Base-by-base conservation (phyloP, 352 stramenopile genomes). In the Peronosclerospora sorghi region DNA sequence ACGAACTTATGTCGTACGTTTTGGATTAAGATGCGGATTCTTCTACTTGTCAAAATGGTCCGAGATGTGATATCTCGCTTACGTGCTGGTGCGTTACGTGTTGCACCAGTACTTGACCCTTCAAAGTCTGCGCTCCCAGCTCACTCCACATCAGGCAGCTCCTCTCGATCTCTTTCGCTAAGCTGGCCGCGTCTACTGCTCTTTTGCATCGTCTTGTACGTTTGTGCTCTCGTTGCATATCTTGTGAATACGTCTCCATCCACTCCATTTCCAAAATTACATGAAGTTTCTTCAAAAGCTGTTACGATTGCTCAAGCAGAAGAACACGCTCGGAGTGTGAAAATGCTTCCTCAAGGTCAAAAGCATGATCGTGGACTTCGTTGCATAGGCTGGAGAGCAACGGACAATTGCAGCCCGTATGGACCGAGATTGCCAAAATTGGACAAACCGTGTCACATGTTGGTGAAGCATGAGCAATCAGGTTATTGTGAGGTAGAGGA, bases 401-500 rank as follows among this genome's bases (percentile, higher is more conserved):
- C 60, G 1, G 29, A 49, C 34, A 48, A 38, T 32, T 70, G 60
- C 48, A 58, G 48, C 41, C 56, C 60, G 1, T 27, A 60, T 35
- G 60, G 60, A 1, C 42, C 56, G 10, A 48, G 56, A 17, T 19
- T 54, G 7, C 52, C 56, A 5, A 21, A 48, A 21, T 5, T 29
- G 8, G 60, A 67, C 35, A 55, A 57, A 41, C 29, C 41, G 2
- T 67, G 60, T 15, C 45, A 62, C 20, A 45, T 47, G 41, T n/a
- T 39, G 13, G 32, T 70, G 3, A 41, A 49, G 9, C 30, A 51
- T 10, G 54, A 58, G 8, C 50, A 57, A 34, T 57, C 64, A 0
- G 73, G 69, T 10, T 85, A 79, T 45, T 64, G 56, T 12, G 56
- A 64, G 32, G 51, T 64, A 24, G 45, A 65, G 28, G 56, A 78